Percentiles rank a stretch among this genome's conserved stretches.
Evolutionary conservation across 2,329 filamentous ascomycete species (phyloP).

Genomic region (Bipolaris cookei): DNA sequence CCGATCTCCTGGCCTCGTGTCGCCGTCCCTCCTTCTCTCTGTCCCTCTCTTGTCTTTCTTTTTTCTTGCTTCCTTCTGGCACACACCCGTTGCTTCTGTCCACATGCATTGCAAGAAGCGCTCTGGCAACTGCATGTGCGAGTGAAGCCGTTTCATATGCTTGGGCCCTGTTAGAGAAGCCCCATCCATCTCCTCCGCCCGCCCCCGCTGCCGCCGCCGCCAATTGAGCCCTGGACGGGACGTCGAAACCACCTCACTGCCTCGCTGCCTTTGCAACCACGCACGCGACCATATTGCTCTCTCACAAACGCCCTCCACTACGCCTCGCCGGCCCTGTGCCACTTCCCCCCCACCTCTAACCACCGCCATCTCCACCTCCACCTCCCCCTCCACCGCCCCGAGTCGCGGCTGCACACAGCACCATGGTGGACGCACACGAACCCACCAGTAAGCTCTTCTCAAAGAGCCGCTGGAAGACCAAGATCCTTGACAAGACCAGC

Average conservation of each 20-base stretch:
- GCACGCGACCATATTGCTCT: conserved; percentile 10
- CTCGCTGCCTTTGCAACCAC: background rate
- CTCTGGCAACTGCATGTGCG: conserved; percentile 10
- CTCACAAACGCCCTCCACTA: background rate
- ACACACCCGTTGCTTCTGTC: background rate
- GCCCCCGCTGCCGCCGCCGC: conserved; percentile 4
- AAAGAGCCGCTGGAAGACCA: conserved; percentile 58
- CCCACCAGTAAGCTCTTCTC: conserved; percentile 47
- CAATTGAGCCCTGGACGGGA: conserved; percentile 5
- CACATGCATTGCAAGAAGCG: conserved; percentile 1
- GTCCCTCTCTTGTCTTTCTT: background rate
- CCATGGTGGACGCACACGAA: conserved; percentile 44
- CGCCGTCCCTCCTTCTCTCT: background rate
- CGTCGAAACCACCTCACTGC: background rate
- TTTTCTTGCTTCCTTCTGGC: background rate
- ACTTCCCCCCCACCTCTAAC: background rate
- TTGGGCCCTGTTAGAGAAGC: conserved; percentile 15
- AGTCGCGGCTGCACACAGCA: conserved; percentile 17
- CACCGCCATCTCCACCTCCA: background rate
- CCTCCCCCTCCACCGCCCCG: background rate
- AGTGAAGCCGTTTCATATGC: conserved; percentile 13
- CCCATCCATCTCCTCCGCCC: conserved; percentile 2
- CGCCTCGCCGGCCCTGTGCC: background rate
- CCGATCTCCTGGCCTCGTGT: background rate
- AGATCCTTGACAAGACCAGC: conserved; percentile 52